Base-by-base conservation (phyloP, 352 stramenopile species). In the Peronospora farinosa region DNA sequence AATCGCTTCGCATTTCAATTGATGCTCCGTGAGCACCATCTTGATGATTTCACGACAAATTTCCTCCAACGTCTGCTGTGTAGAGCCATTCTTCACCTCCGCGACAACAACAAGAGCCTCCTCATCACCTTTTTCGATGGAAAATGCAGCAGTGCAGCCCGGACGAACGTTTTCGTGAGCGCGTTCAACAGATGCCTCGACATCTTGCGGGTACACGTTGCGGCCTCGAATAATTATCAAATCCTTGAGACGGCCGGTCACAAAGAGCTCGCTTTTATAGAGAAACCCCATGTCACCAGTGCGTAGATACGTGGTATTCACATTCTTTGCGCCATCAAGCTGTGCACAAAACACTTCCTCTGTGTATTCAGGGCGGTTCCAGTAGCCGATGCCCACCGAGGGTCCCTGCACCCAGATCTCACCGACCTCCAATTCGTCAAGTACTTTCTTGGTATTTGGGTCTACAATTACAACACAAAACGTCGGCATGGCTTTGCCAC, bases 331-430 rank as follows among this genome's bases (percentile, higher is more conserved):
- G 13, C 65, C 63, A 5, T 60, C 58, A n/a, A 90, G 25, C 13
- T 67, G 51, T 5, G 77, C 78, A 13, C 51, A 51, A 54, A 90
- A 92, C 73, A 81, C 78, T 46, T 90, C 67, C 35, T 83, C 56
- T 2, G 78, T 87, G 56, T 84, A 78, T 7, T 89, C 67, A 0
- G 71, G 53, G 16, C 69, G 74, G 48, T 88, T 79, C 71, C 74
- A 92, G 57, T 92, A 92, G 9, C 81, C 81, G 15, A 74, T 30
- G 2, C 77, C 66, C 8, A 89, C 77, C 5, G 76, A 88, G 6
- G 74, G 71, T n/a, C 88, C 92, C 38, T 84, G 63, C 6, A 98
- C 72, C 92, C 92, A 98, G 33, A 98, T 86, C 57, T 98, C 95
- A 40, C 95, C 95, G 2, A 91, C 69, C 21, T 82, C 60, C 23